phyloP scores from a whole-genome alignment of 2,329 filamentous ascomycete species.

The Thelonectria blattea region DNA sequence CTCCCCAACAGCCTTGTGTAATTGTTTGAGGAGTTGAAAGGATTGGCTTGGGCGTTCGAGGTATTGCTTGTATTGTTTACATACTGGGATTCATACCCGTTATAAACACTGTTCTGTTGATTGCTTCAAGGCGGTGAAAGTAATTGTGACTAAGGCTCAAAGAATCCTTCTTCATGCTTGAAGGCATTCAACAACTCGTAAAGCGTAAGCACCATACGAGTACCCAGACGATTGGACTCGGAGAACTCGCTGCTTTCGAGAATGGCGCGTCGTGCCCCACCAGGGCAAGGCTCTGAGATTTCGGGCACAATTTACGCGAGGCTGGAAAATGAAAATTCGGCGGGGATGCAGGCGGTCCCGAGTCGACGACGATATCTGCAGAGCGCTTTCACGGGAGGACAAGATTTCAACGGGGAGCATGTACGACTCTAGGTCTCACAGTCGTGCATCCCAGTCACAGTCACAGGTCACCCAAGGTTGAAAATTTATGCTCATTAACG shows the following conservation, averaged over 20 bases:
- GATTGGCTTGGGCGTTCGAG: constrained; percentile 45
- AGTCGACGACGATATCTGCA: no score
- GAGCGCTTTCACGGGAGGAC: no score
- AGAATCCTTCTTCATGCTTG: no score
- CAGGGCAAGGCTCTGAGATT: constrained; percentile 36
- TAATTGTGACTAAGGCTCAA: no score
- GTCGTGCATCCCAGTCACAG: background rate
- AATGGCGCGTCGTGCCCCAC: constrained; percentile 22
- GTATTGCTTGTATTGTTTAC: constrained; percentile 43
- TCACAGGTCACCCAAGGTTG: constrained; percentile 4
- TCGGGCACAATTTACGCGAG: constrained; percentile 33
- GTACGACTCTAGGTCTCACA: no score
- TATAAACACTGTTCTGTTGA: constrained; percentile 33
- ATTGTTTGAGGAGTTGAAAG: constrained; percentile 44
- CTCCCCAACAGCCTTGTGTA: constrained; percentile 34
- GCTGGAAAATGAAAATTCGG: constrained; percentile 29
- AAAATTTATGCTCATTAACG: constrained; percentile 6
- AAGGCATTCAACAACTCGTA: no score
- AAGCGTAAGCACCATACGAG: no score
- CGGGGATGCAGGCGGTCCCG: background rate
- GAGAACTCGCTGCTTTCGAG: no score
- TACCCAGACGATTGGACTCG: no score
- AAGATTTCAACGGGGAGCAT: no score
- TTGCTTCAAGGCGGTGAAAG: constrained; percentile 7
- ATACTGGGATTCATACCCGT: constrained; percentile 42